Percentiles rank a stretch among this genome's conserved stretches.
phyloP scores from a whole-genome alignment of 208 protist species.

The Leishmania amazonensis region DNA sequence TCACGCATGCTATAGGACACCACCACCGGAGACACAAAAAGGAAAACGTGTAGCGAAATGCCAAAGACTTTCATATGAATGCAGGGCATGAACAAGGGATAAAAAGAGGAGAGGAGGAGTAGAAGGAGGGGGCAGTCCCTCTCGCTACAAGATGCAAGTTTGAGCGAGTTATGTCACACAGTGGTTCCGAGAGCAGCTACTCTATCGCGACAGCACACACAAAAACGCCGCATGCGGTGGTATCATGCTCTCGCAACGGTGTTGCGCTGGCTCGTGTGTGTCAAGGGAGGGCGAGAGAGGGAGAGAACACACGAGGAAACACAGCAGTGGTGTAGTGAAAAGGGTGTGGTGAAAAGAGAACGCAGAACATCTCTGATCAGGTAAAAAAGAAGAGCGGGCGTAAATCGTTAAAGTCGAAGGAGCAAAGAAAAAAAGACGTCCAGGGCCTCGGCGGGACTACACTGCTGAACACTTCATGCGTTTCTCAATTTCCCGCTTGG shows the following conservation, averaged over 20 bases:
- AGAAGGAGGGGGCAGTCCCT: background rate
- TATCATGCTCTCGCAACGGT: background rate
- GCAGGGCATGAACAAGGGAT: background rate
- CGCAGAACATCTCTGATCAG: background rate
- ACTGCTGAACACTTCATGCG: background rate
- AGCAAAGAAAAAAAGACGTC: background rate
- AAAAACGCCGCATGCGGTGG: background rate
- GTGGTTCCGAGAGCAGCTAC: background rate
- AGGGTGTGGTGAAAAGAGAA: background rate
- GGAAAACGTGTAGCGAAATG: background rate
- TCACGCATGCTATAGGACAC: background rate
- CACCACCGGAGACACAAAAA: background rate
- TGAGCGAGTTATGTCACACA: background rate
- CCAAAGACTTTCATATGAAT: background rate
- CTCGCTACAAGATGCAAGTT: background rate
- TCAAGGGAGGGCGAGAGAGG: background rate
- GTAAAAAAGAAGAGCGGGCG: slow-evolving; percentile 12
- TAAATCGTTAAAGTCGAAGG: background rate
- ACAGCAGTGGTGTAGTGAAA: background rate
- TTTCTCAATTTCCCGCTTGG: background rate
- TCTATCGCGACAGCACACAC: background rate
- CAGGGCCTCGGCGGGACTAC: background rate
- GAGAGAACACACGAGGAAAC: background rate
- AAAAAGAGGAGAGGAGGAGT: background rate
- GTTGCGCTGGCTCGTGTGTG: background rate